Evolutionary conservation across 2,329 filamentous ascomycete genomes (phyloP).

Genomic region (Pestalotiopsis sp.): DNA sequence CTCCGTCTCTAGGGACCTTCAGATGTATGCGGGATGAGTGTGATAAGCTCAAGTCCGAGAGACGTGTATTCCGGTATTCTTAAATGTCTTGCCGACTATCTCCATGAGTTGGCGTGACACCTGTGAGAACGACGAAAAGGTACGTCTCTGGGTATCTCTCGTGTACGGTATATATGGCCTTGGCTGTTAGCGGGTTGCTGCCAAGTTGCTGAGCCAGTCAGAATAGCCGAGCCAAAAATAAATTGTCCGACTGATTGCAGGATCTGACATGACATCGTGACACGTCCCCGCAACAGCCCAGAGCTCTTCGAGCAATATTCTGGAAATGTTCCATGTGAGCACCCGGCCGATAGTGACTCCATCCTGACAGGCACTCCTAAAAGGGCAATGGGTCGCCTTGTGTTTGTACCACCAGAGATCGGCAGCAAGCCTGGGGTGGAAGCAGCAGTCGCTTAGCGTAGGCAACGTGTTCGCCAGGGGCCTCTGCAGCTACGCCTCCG

Average conservation of each 20-base stretch:
- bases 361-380: neutral
- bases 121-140: too few species aligned
- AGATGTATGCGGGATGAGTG: too few species aligned
- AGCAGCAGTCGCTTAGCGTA: conserved; percentile 5
- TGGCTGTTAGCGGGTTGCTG: neutral
- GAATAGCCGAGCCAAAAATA: neutral
- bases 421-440: conserved; percentile 4
- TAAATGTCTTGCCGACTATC: too few species aligned
- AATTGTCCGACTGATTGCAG: neutral
- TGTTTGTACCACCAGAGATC: conserved; percentile 7
- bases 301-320: neutral
- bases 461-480: conserved; percentile 10
- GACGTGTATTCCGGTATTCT: too few species aligned
- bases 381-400: neutral
- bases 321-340: neutral
- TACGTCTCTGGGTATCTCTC: too few species aligned
- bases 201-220: neutral
- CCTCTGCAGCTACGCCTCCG: conserved; percentile 3
- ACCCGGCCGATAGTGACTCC: neutral
- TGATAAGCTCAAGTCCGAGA: too few species aligned
- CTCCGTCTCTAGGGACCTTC: neutral
- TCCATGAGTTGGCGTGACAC: too few species aligned
- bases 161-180: neutral
- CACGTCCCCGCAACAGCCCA: neutral
- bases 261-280: neutral